Base-by-base conservation (phyloP, 1,284 basidiomycete species). In the Lignosus rhinocerotis region DNA sequence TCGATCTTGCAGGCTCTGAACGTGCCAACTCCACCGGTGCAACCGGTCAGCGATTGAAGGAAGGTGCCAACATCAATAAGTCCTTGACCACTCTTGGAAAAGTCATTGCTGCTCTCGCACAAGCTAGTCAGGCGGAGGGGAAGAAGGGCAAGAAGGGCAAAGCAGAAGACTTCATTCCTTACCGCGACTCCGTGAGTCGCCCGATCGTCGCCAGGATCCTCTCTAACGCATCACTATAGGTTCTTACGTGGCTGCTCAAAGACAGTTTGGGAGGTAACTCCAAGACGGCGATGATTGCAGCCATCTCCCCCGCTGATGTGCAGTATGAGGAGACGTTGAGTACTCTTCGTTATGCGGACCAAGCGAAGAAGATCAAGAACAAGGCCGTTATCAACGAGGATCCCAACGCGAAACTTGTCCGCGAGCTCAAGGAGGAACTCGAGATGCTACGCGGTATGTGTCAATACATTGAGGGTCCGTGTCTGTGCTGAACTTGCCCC, bases 301-400 rank as follows among this genome's bases (percentile, higher is more conserved):
- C 96, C 39, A 98, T 99, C 64, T 90, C 95, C 21, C 96, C 96
- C 16, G 96, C 96, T 38, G 96, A 98, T 76, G 70, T 73, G n/a
- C 70, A 73, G 50, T 96, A 98, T 73, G 96, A 99, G 66, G 96
- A 99, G 76, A 98, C 96, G 12, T 79, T 98, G 60, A 94, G 93
- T 76, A 96, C 94, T 3, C 78, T 96, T 58, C 88, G 96, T 3
- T 99, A 99, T 75, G 97, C 96, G 64, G 96, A 98, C 78, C 94
- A 93, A 72, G 96, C 96, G 30, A 99, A 99, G 88, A 97, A 96
- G 86, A 99, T 99, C 80, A 97, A 96, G 87, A 99, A 98, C 76
- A 97, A 98, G 80, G 96, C 96, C 16, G 87, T 98, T 52, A 93
- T 99, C 67, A 99, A 99, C 75, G 96, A 99, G 76, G 96, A 99